A percentile compares a stretch with the other conserved stretches of the same genome.
phyloP scores from a whole-genome alignment of 305 asterid species.

The Striga hermonthica region DNA sequence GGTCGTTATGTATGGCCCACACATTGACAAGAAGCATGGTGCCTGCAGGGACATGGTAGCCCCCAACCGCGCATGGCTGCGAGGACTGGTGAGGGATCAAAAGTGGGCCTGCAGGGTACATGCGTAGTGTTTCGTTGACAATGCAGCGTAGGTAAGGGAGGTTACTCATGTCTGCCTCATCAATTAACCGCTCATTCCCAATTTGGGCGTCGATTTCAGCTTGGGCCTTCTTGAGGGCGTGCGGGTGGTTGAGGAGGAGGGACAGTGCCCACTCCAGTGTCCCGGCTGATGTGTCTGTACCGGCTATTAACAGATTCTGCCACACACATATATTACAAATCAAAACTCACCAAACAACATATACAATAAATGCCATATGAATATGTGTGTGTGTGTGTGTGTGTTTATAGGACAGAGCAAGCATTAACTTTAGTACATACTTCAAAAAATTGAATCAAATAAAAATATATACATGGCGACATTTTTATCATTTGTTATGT shows the following conservation, averaged over 20 bases:
- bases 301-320: constrained; percentile 56
- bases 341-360: background rate
- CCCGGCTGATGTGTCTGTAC: constrained; percentile 64
- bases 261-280: constrained; percentile 76
- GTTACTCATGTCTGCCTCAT: constrained; percentile 46
- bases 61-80: constrained; percentile 44
- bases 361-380: no score
- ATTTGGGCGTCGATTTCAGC: constrained; percentile 46
- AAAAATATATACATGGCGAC: no score
- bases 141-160: constrained; percentile 60
- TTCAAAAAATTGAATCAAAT: no score
- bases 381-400: no score
- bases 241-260: constrained; percentile 53
- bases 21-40: constrained; percentile 62
- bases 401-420: no score
- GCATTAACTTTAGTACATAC: no score
- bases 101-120: constrained; percentile 61
- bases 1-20: constrained; percentile 64
- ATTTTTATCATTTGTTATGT: no score
- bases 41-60: constrained; percentile 49
- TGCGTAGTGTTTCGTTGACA: constrained; percentile 55
- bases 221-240: constrained; percentile 52
- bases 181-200: constrained; percentile 47
- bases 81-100: constrained; percentile 64
- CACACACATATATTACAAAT: background rate